A percentile compares a stretch with the other conserved stretches of the same genome.
These are phyloP conservation scores for Pichia sp. DNA, from an alignment of 1,139 yeast genomes.

Conservation along the genomic window DNA sequence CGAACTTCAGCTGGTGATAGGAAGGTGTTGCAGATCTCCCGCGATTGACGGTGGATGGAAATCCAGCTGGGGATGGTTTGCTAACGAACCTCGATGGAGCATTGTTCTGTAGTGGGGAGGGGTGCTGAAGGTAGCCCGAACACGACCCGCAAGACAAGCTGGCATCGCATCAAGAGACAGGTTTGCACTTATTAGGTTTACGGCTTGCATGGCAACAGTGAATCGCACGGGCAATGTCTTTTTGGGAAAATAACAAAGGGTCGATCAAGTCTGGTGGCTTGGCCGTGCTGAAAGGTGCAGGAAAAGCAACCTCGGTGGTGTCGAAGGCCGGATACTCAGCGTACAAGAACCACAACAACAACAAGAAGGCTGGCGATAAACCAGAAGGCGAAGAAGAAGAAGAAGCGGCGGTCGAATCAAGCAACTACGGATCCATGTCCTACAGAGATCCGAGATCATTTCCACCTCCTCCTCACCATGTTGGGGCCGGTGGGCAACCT, in stretches of 20 bases:
- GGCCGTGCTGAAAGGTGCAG: constrained; percentile 46
- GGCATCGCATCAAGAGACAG: not conserved
- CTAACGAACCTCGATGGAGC: not conserved
- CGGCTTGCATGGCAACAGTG: not conserved
- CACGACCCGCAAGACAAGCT: not conserved
- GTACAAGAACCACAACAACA: constrained; percentile 38
- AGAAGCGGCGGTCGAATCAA: constrained; percentile 18
- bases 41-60: not conserved
- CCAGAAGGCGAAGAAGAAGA: constrained; percentile 23
- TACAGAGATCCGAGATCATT: constrained; percentile 32
- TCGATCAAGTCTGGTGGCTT: constrained; percentile 44
- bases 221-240: constrained; percentile 32
- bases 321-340: constrained; percentile 45
- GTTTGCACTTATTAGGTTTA: no score
- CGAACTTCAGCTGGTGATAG: not conserved
- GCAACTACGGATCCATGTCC: constrained; percentile 13
- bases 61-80: not conserved
- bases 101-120: not conserved
- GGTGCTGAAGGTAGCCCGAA: not conserved
- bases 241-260: constrained; percentile 53
- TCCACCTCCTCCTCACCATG: constrained; percentile 40
- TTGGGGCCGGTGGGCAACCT: constrained; percentile 19
- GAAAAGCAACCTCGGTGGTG: constrained; percentile 43
- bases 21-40: not conserved
- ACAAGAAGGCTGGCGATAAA: constrained; percentile 23